A percentile compares a stretch with the other conserved stretches of the same genome.
Evolutionary conservation across 306 rosid species (phyloP).

Genomic region (Carpinus fangiana): DNA sequence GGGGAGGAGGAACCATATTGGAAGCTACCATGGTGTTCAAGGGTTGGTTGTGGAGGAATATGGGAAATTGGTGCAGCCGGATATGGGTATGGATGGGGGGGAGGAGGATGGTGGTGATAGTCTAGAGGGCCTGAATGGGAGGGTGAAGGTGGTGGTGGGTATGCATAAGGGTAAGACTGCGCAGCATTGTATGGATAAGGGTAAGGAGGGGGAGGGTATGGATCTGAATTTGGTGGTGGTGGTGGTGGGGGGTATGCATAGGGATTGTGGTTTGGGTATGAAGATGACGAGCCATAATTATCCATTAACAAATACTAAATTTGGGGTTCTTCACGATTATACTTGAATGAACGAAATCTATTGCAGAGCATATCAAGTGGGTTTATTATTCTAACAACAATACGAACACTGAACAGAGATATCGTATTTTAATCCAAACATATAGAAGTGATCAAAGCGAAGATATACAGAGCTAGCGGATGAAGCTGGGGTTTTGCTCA

Average conservation of each 20-base stretch:
- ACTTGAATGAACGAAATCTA: background rate
- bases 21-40: conserved; percentile 54
- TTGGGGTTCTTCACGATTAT: background rate
- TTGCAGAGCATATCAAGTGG: background rate
- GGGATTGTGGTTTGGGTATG: conserved; percentile 44
- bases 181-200: conserved; percentile 28
- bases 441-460: background rate
- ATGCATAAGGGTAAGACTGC: conserved; percentile 30
- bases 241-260: conserved; percentile 44
- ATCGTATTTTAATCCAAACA: background rate
- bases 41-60: conserved; percentile 42
- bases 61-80: conserved; percentile 31
- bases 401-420: background rate
- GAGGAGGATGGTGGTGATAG: conserved; percentile 26
- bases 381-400: background rate
- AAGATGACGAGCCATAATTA: conserved; percentile 45
- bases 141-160: conserved; percentile 37
- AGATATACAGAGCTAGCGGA: background rate
- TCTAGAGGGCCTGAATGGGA: conserved; percentile 35
- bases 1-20: conserved; percentile 57
- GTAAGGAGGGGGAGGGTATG: conserved; percentile 27
- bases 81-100: conserved; percentile 44
- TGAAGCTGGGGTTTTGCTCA: background rate
- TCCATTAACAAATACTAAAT: conserved; percentile 36
- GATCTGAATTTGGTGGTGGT: conserved; percentile 26